phyloP scores from a whole-genome alignment of 768 basidiomycete species.

The Rickenella mellea region DNA sequence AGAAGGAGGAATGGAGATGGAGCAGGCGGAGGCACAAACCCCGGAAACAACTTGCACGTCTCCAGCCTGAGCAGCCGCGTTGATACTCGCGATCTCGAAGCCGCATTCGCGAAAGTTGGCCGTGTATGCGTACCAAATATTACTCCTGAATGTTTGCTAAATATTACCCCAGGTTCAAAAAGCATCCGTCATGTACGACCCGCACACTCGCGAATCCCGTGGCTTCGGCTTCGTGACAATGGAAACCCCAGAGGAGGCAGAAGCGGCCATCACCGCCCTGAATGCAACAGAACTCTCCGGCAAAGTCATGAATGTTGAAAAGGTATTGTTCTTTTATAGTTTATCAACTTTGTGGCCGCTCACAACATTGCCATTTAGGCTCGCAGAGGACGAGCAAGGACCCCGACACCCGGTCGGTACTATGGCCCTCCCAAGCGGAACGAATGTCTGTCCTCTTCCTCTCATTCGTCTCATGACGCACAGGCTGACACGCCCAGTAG shows the following conservation, averaged over 20 bases:
- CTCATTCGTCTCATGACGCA: background rate
- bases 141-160: background rate
- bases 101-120: slow-evolving; percentile 82
- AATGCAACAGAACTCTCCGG: slow-evolving; percentile 83
- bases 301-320: slow-evolving; percentile 83
- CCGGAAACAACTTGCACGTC: slow-evolving; percentile 60
- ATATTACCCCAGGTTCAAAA: slow-evolving; percentile 42
- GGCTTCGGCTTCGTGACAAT: slow-evolving; percentile 89
- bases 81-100: slow-evolving; percentile 83
- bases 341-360: background rate
- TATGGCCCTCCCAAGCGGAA: slow-evolving; percentile 83
- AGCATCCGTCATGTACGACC: slow-evolving; percentile 57
- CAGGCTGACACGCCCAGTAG: slow-evolving; percentile 24
- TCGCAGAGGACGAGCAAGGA: slow-evolving; percentile 80
- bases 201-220: slow-evolving; percentile 60
- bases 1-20: background rate
- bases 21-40: slow-evolving; percentile 35
- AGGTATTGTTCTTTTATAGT: slow-evolving; percentile 32
- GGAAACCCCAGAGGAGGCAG: slow-evolving; percentile 79
- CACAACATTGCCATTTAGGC: slow-evolving; percentile 37
- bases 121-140: slow-evolving; percentile 38
- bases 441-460: slow-evolving; percentile 36
- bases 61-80: slow-evolving; percentile 49
- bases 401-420: slow-evolving; percentile 92
- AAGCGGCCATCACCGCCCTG: slow-evolving; percentile 79